A percentile compares a stretch with the other conserved stretches of the same genome.
Conservation (phyloP, 2,329 filamentous ascomycete species). For the Septoria petroselini region DNA sequence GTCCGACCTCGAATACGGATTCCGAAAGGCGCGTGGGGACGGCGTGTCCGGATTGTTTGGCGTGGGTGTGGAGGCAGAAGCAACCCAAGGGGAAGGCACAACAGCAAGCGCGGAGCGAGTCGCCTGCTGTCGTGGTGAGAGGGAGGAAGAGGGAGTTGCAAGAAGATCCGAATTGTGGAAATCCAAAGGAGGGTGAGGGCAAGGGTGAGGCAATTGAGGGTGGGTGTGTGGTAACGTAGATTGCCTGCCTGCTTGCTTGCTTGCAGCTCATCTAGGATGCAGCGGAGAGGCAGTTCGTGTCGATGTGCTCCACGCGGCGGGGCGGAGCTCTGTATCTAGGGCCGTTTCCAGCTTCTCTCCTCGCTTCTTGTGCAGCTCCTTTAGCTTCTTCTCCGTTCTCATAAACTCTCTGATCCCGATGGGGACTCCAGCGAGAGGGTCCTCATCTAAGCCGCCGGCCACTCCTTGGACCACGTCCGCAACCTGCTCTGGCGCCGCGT, state of each 20-base stretch:
- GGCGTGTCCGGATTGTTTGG: conserved; percentile 5
- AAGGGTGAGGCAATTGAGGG: background rate
- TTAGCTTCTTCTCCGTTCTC: conserved; percentile 89
- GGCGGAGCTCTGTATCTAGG: conserved; percentile 25
- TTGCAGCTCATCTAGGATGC: background rate
- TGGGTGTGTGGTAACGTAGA: conserved; percentile 9
- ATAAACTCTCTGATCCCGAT: conserved; percentile 96
- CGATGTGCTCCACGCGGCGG: conserved; percentile 22
- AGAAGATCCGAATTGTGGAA: conserved; percentile 19
- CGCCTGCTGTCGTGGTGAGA: conserved; percentile 4
- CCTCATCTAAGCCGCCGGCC: conserved; percentile 47
- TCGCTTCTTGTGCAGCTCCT: conserved; percentile 59
- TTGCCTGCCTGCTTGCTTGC: background rate
- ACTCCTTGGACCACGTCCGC: conserved; percentile 7
- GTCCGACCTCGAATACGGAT: conserved; percentile 2
- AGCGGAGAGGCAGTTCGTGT: background rate
- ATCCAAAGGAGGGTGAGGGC: conserved; percentile 3
- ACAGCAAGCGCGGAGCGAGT: background rate
- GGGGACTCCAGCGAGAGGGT: conserved; percentile 75
- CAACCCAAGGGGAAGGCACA: background rate
- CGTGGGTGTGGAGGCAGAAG: background rate
- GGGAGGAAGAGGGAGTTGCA: conserved; percentile 4
- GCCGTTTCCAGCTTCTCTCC: conserved; percentile 23
- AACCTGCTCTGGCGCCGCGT: conserved; percentile 25
- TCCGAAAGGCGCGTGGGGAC: conserved; percentile 2